Evolutionary conservation across 768 basidiomycete genomes (phyloP).

Genomic region (Xanthoconium purpureum): DNA sequence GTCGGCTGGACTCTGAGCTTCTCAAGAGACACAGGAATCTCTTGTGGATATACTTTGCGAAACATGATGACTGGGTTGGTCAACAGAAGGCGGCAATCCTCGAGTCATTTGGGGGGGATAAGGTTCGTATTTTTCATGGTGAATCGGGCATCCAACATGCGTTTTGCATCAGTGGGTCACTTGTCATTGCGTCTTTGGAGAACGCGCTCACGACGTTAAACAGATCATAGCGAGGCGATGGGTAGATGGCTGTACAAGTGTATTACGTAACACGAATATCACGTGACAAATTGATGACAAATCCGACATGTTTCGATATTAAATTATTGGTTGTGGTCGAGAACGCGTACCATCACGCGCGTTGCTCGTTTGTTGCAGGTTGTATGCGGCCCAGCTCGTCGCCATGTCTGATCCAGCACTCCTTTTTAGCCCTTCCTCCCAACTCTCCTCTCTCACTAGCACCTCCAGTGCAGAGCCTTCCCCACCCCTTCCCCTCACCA

Average conservation of each 20-base stretch:
- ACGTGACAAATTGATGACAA: slow-evolving; percentile 15
- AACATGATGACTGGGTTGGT: slow-evolving; percentile 69
- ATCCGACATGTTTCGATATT: background rate
- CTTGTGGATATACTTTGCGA: slow-evolving; percentile 58
- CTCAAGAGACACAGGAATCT: slow-evolving; percentile 39
- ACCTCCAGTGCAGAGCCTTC: slow-evolving; percentile 10
- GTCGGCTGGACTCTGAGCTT: slow-evolving; percentile 45
- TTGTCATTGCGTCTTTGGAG: background rate
- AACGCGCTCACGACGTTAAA: too few relatives aligned
- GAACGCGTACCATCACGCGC: slow-evolving; percentile 15
- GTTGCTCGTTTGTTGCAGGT: background rate
- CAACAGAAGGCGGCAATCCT: slow-evolving; percentile 47
- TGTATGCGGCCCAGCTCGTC: background rate
- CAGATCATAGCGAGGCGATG: too few relatives aligned
- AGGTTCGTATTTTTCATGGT: slow-evolving; percentile 41
- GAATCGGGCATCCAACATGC: slow-evolving; percentile 43
- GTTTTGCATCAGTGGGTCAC: slow-evolving; percentile 65
- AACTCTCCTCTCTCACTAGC: slow-evolving; percentile 13
- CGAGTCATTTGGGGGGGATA: slow-evolving; percentile 36
- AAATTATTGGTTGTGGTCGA: background rate
- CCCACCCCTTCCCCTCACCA: background rate
- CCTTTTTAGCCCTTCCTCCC: slow-evolving; percentile 15
- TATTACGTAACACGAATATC: background rate
- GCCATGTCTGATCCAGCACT: slow-evolving; percentile 21
- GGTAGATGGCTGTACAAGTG: too few relatives aligned